phyloP scores from a whole-genome alignment of 2,329 filamentous ascomycete genomes.

The Pseudogymnoascus sp. region DNA sequence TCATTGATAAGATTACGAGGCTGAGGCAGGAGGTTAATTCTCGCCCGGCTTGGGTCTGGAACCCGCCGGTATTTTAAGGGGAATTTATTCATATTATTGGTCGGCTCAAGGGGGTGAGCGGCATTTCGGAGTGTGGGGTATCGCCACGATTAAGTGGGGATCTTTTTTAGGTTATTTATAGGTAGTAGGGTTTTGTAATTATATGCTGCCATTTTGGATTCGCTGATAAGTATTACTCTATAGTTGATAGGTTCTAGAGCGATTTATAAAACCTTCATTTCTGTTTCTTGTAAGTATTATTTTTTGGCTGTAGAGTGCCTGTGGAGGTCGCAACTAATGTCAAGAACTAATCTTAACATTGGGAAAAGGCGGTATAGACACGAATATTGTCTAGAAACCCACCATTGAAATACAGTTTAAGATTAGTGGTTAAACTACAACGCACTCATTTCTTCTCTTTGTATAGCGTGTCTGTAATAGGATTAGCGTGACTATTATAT shows the following conservation, averaged over 20 bases:
- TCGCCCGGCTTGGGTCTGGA: neutral
- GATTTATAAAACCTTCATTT: neutral
- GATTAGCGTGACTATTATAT: neutral
- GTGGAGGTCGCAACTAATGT: neutral
- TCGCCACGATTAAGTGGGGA: neutral
- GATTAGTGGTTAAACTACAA: neutral
- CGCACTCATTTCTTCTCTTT: neutral
- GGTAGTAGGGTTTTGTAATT: neutral
- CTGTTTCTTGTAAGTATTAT: neutral
- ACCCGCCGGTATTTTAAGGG: neutral
- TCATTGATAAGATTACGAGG: neutral
- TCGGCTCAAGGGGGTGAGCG: neutral
- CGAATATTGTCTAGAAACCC: neutral
- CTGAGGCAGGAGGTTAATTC: conserved; percentile 6
- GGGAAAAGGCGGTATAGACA: neutral
- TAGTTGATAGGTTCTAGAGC: neutral
- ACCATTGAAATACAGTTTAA: neutral
- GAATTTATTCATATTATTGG: neutral
- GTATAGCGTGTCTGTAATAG: neutral
- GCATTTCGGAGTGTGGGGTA: neutral
- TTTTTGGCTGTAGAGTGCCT: neutral
- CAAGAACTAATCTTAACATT: neutral
- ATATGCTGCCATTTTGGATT: neutral
- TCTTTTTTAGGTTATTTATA: neutral
- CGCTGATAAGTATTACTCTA: neutral